Conservation (phyloP, 805 yeast genomes). For the Cyberlindnera bimundalis region DNA sequence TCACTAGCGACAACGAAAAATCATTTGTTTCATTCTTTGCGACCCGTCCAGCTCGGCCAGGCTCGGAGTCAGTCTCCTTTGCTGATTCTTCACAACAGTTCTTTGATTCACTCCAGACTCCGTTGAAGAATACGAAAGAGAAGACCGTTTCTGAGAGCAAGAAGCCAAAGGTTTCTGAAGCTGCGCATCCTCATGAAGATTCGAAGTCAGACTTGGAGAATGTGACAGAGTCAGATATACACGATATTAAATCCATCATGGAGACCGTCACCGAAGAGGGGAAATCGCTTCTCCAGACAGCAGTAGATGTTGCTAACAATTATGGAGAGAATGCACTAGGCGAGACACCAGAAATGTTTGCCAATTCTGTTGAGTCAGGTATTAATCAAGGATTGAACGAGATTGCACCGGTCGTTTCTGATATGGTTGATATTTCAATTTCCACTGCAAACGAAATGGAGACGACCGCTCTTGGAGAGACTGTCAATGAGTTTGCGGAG, state of each 20-base stretch:
- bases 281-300: no score
- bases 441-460: not conserved
- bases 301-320: no score
- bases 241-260: no score
- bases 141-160: not conserved
- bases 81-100: slow-evolving; percentile 19
- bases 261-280: no score
- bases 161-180: not conserved
- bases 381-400: not conserved
- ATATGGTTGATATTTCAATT: not conserved
- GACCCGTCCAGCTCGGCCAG: not conserved
- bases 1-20: slow-evolving; percentile 1
- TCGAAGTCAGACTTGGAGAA: no score
- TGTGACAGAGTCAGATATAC: no score
- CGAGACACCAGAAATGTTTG: no score
- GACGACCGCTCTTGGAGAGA: not conserved
- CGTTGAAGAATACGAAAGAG: no score
- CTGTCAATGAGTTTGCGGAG: not conserved
- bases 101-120: slow-evolving; percentile 7
- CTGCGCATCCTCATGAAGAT: no score
- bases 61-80: slow-evolving; percentile 8
- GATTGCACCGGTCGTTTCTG: not conserved
- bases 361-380: no score
- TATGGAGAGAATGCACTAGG: no score
- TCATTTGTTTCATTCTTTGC: slow-evolving; percentile 24